Percentiles rank a stretch among this genome's conserved stretches.
phyloP scores from a whole-genome alignment of 805 yeast genomes.

The Barnettozyma populi region DNA sequence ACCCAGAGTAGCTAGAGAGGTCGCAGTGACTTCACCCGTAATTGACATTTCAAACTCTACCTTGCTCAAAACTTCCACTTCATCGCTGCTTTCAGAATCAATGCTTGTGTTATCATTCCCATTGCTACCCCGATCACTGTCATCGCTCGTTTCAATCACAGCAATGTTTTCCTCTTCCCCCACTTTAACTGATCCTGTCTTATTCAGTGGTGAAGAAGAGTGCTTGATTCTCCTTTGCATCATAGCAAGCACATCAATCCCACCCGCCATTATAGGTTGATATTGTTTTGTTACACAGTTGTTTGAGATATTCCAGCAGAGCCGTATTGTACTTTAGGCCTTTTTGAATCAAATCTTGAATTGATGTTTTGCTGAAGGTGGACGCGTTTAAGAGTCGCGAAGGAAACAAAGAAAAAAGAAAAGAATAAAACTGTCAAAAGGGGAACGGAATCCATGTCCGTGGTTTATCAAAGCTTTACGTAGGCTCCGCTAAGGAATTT shows the following conservation, averaged over 20 bases:
- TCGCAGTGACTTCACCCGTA: not conserved
- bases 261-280: not conserved
- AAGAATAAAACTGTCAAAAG: too few relatives aligned
- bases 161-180: not conserved
- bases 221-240: not conserved
- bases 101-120: not conserved
- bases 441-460: conserved; percentile 66
- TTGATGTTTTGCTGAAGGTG: too few relatives aligned
- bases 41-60: not conserved
- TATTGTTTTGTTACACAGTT: not conserved
- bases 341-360: not conserved
- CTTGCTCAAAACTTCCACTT: not conserved
- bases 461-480: conserved; percentile 60
- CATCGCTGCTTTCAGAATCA: not conserved
- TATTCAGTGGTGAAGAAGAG: not conserved
- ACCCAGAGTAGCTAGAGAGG: not conserved
- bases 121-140: not conserved
- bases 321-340: not conserved
- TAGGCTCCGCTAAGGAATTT: conserved; percentile 53
- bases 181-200: not conserved
- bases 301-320: too few relatives aligned
- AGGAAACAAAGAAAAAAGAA: too few relatives aligned
- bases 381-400: not conserved
- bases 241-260: conserved; percentile 5
- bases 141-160: not conserved